A percentile compares a stretch with the other conserved stretches of the same genome.
phyloP scores from a whole-genome alignment of 257 asterid genomes.

The Solanum pennellii region DNA sequence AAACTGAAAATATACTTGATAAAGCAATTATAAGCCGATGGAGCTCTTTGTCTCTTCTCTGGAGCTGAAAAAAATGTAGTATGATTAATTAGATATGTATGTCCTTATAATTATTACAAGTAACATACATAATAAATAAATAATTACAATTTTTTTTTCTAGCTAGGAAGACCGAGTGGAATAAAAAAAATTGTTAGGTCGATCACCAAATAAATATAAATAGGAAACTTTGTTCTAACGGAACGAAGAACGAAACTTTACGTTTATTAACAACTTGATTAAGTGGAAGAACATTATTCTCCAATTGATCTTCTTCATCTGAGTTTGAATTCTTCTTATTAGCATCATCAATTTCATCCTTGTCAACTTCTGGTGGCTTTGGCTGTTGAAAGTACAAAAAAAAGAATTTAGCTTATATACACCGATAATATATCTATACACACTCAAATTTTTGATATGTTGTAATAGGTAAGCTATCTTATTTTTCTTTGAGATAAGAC shows the following conservation, averaged over 20 bases:
- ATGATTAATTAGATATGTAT: neutral
- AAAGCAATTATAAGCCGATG: conserved; percentile 76
- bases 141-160: neutral
- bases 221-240: no score
- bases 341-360: conserved; percentile 9
- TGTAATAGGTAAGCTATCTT: neutral
- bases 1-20: conserved; percentile 33
- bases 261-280: conserved; percentile 44
- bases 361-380: conserved; percentile 10
- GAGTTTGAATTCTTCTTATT: neutral
- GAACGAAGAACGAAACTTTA: neutral
- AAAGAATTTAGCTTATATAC: neutral
- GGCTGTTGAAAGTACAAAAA: conserved; percentile 1
- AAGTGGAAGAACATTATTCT: conserved; percentile 11
- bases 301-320: conserved; percentile 29
- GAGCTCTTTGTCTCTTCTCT: conserved; percentile 61
- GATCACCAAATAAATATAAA: no score
- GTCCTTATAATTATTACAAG: neutral
- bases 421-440: no score
- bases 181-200: no score
- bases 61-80: conserved; percentile 36
- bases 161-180: neutral
- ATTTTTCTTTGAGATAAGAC: neutral
- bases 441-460: no score
- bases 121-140: neutral